phyloP scores from a whole-genome alignment of 2,329 filamentous ascomycete genomes.

The Colletotrichum navitas region DNA sequence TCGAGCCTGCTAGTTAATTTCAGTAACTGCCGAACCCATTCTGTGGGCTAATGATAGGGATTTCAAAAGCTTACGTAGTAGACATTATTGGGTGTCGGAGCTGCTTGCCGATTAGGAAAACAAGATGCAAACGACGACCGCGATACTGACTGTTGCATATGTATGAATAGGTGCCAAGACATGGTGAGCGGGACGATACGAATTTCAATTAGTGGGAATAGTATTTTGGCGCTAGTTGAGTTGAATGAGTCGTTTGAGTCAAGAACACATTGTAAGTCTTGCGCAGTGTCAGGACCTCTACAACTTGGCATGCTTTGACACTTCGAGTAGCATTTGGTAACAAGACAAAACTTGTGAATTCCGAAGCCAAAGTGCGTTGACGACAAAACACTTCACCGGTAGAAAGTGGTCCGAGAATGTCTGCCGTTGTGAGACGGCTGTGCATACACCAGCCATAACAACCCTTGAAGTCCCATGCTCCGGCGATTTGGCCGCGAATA shows the following conservation, averaged over 20 bases:
- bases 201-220: neutral
- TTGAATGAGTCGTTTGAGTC: neutral
- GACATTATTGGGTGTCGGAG: constrained; percentile 11
- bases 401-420: neutral
- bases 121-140: neutral
- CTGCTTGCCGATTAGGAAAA: neutral
- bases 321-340: neutral
- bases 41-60: neutral
- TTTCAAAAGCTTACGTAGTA: constrained; percentile 13
- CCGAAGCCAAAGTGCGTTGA: neutral
- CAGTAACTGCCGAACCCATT: constrained; percentile 17
- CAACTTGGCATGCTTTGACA: neutral
- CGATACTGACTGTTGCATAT: neutral
- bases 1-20: constrained; percentile 18
- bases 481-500: too few relatives aligned
- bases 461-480: too few relatives aligned
- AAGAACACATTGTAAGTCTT: neutral
- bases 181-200: neutral
- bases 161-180: neutral
- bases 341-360: neutral
- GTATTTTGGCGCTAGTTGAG: neutral
- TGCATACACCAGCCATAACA: neutral
- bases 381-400: neutral
- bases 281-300: neutral
- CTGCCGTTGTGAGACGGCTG: neutral